These are phyloP conservation scores for Thymus quinquecostatus DNA, from an alignment of 257 asterid species.

Conservation along the genomic window DNA sequence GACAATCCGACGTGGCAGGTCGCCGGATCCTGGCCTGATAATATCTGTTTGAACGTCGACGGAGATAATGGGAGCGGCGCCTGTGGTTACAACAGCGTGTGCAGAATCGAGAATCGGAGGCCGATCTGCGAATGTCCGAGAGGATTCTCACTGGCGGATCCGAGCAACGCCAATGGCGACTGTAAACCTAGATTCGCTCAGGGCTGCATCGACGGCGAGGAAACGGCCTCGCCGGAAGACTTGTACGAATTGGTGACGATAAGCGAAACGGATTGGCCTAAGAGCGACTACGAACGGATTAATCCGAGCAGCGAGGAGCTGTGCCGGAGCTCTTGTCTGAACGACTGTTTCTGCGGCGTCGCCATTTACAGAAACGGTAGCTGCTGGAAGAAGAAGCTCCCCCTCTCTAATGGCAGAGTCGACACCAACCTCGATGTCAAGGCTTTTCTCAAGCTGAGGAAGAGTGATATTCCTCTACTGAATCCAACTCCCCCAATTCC, in stretches of 20 bases:
- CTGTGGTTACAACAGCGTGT: slow-evolving; percentile 64
- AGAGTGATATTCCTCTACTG: slow-evolving; percentile 25
- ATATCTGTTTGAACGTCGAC: slow-evolving; percentile 35
- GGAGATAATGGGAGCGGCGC: slow-evolving; percentile 53
- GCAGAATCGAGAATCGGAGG: slow-evolving; percentile 33
- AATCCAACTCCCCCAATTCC: not conserved
- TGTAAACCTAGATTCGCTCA: slow-evolving; percentile 46
- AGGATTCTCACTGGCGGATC: slow-evolving; percentile 48
- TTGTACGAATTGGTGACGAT: slow-evolving; percentile 33
- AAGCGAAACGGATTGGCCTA: slow-evolving; percentile 48
- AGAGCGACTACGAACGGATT: slow-evolving; percentile 37
- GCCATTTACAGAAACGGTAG: slow-evolving; percentile 37
- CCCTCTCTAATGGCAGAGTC: slow-evolving; percentile 61
- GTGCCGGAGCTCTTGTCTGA: slow-evolving; percentile 49
- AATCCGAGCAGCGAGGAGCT: slow-evolving; percentile 26
- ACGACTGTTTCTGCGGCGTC: slow-evolving; percentile 63
- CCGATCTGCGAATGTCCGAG: slow-evolving; percentile 57
- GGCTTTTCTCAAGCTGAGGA: slow-evolving; percentile 54
- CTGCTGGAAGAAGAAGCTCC: slow-evolving; percentile 81
- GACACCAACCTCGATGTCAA: slow-evolving; percentile 25
- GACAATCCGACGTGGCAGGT: slow-evolving; percentile 37
- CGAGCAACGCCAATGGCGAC: slow-evolving; percentile 38
- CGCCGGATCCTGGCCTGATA: slow-evolving; percentile 35
- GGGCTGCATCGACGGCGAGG: slow-evolving; percentile 33
- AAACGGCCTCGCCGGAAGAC: slow-evolving; percentile 7